phyloP scores from a whole-genome alignment of 164 flowering plant genomes.

The Dillenia turbinata region DNA sequence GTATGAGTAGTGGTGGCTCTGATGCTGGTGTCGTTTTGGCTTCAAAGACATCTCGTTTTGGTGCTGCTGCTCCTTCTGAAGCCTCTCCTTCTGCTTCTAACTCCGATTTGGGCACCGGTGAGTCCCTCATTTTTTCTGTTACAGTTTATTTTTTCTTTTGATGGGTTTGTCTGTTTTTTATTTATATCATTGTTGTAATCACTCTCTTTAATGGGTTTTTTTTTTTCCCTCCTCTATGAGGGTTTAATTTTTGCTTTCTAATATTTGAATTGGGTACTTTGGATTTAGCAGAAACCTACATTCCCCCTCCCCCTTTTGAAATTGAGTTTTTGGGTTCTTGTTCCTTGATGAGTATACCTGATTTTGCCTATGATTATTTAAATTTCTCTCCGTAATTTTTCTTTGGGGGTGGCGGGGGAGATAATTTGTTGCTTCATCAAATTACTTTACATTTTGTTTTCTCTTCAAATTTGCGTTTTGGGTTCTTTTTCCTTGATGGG shows the following conservation, averaged over 20 bases:
- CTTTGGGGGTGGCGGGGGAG: too few species aligned
- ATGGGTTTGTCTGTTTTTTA: too few species aligned
- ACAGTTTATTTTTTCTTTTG: neutral
- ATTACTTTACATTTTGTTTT: neutral
- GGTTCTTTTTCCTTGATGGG: conserved; percentile 5
- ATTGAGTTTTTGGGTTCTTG: too few species aligned
- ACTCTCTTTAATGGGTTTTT: too few species aligned
- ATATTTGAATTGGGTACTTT: neutral
- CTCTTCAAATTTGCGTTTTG: neutral
- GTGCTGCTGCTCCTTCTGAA: conserved; percentile 15
- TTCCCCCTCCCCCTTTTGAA: too few species aligned
- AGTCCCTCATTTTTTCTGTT: conserved; percentile 12
- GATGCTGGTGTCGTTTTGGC: conserved; percentile 21
- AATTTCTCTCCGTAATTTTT: too few species aligned
- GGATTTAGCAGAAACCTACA: neutral
- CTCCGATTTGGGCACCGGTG: conserved; percentile 71
- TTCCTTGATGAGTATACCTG: too few species aligned
- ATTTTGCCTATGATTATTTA: too few species aligned
- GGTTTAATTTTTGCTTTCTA: neutral
- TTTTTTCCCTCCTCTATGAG: too few species aligned
- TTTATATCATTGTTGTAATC: too few species aligned
- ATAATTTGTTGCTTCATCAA: neutral
- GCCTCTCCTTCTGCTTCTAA: conserved; percentile 29
- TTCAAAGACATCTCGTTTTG: conserved; percentile 15
- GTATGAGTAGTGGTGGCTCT: conserved; percentile 31